Conservation (phyloP, 1,284 basidiomycete genomes). For the Ustilago shanxiensis region DNA sequence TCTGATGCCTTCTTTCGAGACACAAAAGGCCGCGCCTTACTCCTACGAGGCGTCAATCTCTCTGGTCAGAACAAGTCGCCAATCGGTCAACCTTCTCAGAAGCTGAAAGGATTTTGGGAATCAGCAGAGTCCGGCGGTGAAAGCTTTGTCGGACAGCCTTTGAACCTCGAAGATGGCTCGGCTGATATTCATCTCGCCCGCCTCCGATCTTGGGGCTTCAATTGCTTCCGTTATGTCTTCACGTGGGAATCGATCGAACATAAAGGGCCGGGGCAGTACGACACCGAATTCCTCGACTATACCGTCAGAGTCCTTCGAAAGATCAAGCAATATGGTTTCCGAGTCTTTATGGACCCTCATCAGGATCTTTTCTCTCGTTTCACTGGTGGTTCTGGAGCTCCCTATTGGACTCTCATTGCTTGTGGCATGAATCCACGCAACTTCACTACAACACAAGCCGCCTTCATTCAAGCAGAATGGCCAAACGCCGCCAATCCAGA, state of each 20-base stretch:
- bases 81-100: conserved; percentile 76
- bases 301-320: conserved; percentile 86
- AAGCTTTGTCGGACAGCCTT: conserved; percentile 81
- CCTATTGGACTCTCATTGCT: conserved; percentile 91
- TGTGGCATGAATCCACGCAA: conserved; percentile 90
- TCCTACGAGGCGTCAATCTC: conserved; percentile 92
- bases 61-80: conserved; percentile 90
- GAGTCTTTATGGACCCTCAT: conserved; percentile 93
- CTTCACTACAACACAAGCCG: conserved; percentile 85
- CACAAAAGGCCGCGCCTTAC: conserved; percentile 81
- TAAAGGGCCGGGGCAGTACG: conserved; percentile 91
- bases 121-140: conserved; percentile 80
- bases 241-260: conserved; percentile 96
- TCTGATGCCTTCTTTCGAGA: conserved; percentile 80
- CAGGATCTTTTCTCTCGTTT: conserved; percentile 98
- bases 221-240: conserved; percentile 89
- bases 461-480: conserved; percentile 90
- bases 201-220: conserved; percentile 92
- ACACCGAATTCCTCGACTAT: conserved; percentile 92
- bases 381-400: conserved; percentile 94
- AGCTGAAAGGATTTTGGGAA: conserved; percentile 87
- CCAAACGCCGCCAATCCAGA: conserved; percentile 77
- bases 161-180: conserved; percentile 82
- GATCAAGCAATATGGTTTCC: conserved; percentile 95
- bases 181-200: conserved; percentile 90